Evolutionary conservation across 2,329 filamentous ascomycete species (phyloP), one percentile per base, ranked within the genome.

Genomic region (Claviceps citrina): DNA sequence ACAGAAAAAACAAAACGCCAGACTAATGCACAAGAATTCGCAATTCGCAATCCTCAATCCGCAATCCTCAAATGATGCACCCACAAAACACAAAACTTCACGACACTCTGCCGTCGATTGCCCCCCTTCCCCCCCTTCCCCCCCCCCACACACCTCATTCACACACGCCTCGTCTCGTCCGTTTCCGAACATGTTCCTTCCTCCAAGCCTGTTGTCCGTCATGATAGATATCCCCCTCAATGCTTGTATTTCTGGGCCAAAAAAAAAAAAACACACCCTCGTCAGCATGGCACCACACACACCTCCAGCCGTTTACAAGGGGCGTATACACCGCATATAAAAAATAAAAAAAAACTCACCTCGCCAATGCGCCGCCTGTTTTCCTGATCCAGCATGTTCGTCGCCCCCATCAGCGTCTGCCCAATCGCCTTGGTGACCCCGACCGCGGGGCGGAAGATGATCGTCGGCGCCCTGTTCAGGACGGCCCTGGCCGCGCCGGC

Each of bases 401-500:
- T 93, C 12, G 87, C 89, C 5, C 93, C 91, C 63, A 96, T 70
- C 43, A 98, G 65, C 28, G 89, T 85, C 64, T 93, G 84, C 7
- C 86, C 84, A 37, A 94, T 78, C 0, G 81, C 89, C 59, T 89
- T 89, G 27, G 81, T 85, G 7, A 86, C 84, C 0, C 89, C 93
- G 51, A 96, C 85, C 3, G 86, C 84, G 7, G 91, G 91, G 41
- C 87, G 69, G 49, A 98, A 75, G 38, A 98, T 81, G 16, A 96
- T 84, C 0, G 87, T 95, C n/a, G 91, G 91, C 24, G 87, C 86
- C 49, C 84, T 76, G 57, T 73, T 80, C 44, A 80, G 70, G 15
- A 98, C 77, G 1, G 81, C 87, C 52, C 68, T 77, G 12, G 85
- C 84, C 1, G 83, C 85, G 2, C 84, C 85, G 31, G 78, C 75